Percentiles rank a stretch among this genome's conserved stretches.
Conservation (phyloP, 202 grass and related monocot genomes). For the Setaria italica region DNA sequence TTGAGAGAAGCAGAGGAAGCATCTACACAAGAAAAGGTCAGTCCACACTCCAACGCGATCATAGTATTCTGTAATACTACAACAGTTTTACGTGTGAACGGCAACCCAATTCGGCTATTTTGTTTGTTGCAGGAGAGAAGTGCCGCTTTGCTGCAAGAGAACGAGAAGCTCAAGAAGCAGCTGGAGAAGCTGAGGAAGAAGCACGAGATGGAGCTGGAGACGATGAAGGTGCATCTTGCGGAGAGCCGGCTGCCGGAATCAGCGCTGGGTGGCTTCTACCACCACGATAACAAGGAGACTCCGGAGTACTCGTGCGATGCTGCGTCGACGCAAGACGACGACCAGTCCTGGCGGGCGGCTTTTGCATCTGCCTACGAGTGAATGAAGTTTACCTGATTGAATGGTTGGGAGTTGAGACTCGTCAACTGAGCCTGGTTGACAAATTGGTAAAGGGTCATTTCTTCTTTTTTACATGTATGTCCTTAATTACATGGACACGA, state of each 20-base stretch:
- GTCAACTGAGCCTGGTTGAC: conserved; percentile 62
- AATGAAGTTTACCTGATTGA: conserved; percentile 32
- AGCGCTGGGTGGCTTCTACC: conserved; percentile 71
- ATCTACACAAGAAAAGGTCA: conserved; percentile 67
- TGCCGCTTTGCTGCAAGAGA: conserved; percentile 65
- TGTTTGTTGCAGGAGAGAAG: conserved; percentile 61
- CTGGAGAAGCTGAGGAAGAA: conserved; percentile 89
- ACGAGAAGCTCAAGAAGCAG: conserved; percentile 82
- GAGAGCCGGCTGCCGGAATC: conserved; percentile 92
- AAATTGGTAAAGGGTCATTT: background rate
- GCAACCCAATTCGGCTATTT: background rate
- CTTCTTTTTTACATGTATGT: background rate
- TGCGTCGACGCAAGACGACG: conserved; percentile 30
- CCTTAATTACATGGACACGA: conserved; percentile 23
- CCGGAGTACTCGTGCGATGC: conserved; percentile 25
- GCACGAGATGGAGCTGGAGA: conserved; percentile 83
- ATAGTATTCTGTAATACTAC: background rate
- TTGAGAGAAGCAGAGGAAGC: conserved; percentile 89
- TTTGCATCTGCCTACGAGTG: conserved; percentile 74
- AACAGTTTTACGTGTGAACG: background rate
- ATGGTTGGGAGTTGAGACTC: conserved; percentile 31
- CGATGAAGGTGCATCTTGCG: conserved; percentile 92
- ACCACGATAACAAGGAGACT: conserved; percentile 20
- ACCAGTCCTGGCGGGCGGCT: conserved; percentile 84
- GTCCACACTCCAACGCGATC: background rate